Conservation (phyloP, 2,329 filamentous ascomycete genomes). For the Colletotrichum lentis region DNA sequence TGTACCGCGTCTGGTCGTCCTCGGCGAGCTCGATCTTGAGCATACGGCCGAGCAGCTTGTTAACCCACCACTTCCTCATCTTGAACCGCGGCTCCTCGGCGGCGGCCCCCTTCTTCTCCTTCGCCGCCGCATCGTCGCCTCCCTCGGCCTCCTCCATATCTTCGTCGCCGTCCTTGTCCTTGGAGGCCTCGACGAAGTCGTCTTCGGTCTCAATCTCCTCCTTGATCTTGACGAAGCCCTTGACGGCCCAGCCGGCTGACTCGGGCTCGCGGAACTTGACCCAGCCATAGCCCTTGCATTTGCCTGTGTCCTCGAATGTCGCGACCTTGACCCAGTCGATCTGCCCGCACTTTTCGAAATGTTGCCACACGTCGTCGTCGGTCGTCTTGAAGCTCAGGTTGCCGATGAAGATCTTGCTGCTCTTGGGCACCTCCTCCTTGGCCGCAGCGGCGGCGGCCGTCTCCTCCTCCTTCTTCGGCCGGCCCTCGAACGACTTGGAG, state of each 20-base stretch:
- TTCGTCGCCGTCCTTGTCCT: conserved; percentile 52
- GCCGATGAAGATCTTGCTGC: conserved; percentile 88
- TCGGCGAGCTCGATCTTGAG: conserved; percentile 94
- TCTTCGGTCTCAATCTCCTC: conserved; percentile 70
- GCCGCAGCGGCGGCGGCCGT: conserved; percentile 43
- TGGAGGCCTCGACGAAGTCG: conserved; percentile 62
- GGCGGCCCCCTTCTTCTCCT: conserved; percentile 41
- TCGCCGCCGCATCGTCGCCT: not conserved
- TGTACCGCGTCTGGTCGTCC: conserved; percentile 86
- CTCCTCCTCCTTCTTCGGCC: conserved; percentile 72
- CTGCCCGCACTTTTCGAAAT: conserved; percentile 86
- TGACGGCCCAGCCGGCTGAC: conserved; percentile 74
- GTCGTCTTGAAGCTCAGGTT: conserved; percentile 86
- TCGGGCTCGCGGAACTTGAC: conserved; percentile 85
- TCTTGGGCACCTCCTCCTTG: conserved; percentile 58
- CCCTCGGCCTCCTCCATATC: conserved; percentile 49
- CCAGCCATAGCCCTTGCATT: conserved; percentile 98
- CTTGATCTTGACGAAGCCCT: conserved; percentile 79
- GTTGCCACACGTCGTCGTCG: conserved; percentile 79
- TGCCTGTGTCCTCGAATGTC: conserved; percentile 95
- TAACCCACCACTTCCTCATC: conserved; percentile 82
- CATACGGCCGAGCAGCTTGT: conserved; percentile 79
- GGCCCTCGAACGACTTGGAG: conserved; percentile 87
- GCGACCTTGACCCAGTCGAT: conserved; percentile 87
- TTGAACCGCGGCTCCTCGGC: conserved; percentile 59